These are phyloP conservation scores for Rostrohypoxylon terebratum DNA, from an alignment of 495 filamentous ascomycete species.

Conservation along the genomic window DNA sequence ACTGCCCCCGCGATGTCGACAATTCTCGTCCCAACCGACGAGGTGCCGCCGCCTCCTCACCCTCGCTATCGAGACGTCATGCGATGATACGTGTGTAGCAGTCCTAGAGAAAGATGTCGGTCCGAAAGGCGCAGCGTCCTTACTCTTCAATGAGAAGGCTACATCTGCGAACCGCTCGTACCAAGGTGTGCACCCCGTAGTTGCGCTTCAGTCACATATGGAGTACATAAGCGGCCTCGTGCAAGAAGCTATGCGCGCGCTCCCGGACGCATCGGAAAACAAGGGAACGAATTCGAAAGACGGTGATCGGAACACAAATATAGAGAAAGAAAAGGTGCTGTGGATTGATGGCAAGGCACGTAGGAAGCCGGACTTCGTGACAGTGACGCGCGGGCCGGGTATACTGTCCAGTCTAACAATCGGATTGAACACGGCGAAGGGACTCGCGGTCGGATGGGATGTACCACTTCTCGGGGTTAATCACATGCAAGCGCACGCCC, in stretches of 20 bases:
- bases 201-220: constrained; percentile 79
- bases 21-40: constrained; percentile 4
- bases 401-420: constrained; percentile 80
- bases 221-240: constrained; percentile 73
- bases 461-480: constrained; percentile 86
- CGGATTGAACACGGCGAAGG: constrained; percentile 89
- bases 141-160: constrained; percentile 85
- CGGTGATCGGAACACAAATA: neutral
- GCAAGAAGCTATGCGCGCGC: constrained; percentile 66
- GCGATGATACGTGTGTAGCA: constrained; percentile 95
- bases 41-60: constrained; percentile 64
- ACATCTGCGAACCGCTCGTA: constrained; percentile 79
- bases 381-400: constrained; percentile 89
- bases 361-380: constrained; percentile 79
- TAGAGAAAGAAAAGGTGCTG: constrained; percentile 24
- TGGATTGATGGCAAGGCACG: constrained; percentile 47
- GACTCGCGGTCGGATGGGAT: constrained; percentile 83
- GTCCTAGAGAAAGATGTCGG: constrained; percentile 71
- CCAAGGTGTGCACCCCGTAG: constrained; percentile 81
- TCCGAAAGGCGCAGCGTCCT: constrained; percentile 54
- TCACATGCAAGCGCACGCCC: constrained; percentile 96
- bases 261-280: constrained; percentile 55
- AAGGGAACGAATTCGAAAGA: neutral
- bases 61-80: constrained; percentile 95
- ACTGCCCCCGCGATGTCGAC: constrained; percentile 11